Evolutionary conservation across 2,329 filamentous ascomycete genomes (phyloP), one percentile per base, ranked within the genome.

Genomic region (Ilyonectria mors-panacis): DNA sequence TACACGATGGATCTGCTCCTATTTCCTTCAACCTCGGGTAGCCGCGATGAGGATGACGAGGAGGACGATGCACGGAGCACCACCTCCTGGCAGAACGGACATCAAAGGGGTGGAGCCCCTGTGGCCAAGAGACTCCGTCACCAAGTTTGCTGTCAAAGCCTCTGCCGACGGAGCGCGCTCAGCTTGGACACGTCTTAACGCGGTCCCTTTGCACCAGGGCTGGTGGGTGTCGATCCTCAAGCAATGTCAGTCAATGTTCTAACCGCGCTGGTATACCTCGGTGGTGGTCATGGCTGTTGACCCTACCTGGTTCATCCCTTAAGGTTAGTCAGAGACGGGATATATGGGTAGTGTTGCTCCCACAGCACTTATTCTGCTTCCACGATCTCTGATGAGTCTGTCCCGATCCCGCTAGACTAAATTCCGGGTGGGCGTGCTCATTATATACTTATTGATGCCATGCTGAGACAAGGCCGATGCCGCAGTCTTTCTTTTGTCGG

Each of bases 201-300:
- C 58, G 33, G 55, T 57, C 56, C 57, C 37, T 45, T 45, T 48
- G 50, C 50, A 59, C 51, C 63, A 65, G 37, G 9, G 30, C 50
- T 21, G n/a, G 48, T 35, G 37, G 42, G 26, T n/a, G 21, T 56
- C 50, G 59, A 44, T 57, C 63, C 23, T 50, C 35, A 28, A 63
- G 53, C 23, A 53, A 21, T 51, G 50, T 65, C 63, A 60, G 63
- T 65, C 63, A 65, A 37, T 39, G n/a, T 13, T 55, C 35, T 44
- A 37, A 50, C 47, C 57, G 39, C 42, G 50, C 30, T 57, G 63
- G 39, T 61, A 61, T 59, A 53, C 50, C 28, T 53, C 12, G 50
- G 45, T 65, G 48, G 51, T 53, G 51, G 63, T 37, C 51, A 56
- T 51, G 44, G 63, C 57, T 48, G 17, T 21, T 35, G 50, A 28